phyloP scores from a whole-genome alignment of 345 rosid genomes.

The Eucalyptus camaldulensis region DNA sequence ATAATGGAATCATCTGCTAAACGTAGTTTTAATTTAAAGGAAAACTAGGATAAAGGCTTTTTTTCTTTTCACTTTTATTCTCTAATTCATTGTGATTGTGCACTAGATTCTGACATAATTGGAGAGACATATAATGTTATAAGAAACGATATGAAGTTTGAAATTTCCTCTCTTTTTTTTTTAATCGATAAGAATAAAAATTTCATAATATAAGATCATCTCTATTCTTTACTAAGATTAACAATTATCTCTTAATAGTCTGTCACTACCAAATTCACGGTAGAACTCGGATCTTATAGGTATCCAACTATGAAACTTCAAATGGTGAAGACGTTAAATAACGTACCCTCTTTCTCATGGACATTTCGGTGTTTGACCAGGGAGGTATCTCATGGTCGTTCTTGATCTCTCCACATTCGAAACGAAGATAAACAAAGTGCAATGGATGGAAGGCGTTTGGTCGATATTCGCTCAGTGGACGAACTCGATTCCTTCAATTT shows the following conservation, averaged over 20 bases:
- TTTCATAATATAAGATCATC: not conserved
- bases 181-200: not conserved
- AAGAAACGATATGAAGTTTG: not conserved
- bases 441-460: not conserved
- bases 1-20: fast-evolving
- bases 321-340: not conserved
- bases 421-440: not conserved
- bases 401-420: not conserved
- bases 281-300: not conserved
- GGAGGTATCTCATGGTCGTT: not conserved
- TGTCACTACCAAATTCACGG: not conserved
- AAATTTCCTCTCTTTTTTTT: fast-evolving
- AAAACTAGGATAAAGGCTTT: no score
- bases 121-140: not conserved
- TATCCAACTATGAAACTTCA: not conserved
- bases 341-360: not conserved
- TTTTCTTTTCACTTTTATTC: no score
- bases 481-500: not conserved
- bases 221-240: not conserved
- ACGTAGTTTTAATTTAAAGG: no score
- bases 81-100: not conserved
- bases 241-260: not conserved
- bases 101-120: no score
- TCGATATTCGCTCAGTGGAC: not conserved
- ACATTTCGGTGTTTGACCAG: not conserved